Percentiles rank a stretch among this genome's conserved stretches.
Conservation (phyloP, 2,329 filamentous ascomycete genomes). For the Phaeosphaeria sp. region DNA sequence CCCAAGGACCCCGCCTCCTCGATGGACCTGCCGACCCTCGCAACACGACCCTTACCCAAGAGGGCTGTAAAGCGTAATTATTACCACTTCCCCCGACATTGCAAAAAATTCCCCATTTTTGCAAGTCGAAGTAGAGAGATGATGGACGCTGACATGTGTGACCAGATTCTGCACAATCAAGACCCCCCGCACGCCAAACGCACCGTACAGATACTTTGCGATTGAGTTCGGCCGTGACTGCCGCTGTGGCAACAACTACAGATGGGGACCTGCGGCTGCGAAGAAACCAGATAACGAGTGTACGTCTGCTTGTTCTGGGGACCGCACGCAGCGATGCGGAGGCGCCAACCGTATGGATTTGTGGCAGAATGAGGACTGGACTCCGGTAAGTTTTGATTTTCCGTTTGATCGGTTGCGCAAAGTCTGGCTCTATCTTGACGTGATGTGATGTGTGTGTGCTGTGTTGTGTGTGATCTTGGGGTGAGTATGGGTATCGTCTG, state of each 20-base stretch:
- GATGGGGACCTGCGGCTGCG: neutral
- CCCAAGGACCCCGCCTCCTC: neutral
- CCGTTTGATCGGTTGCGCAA: slow-evolving; percentile 1
- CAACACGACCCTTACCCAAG: slow-evolving; percentile 1
- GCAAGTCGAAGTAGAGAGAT: too few species aligned
- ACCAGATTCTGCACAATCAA: slow-evolving; percentile 11
- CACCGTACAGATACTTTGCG: slow-evolving; percentile 17
- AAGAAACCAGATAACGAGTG: neutral
- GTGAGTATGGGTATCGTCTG: slow-evolving; percentile 2
- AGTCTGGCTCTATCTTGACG: neutral
- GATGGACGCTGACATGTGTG: slow-evolving; percentile 1
- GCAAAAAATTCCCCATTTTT: neutral
- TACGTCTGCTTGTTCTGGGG: slow-evolving; percentile 1
- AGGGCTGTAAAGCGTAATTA: slow-evolving; percentile 6
- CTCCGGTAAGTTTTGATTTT: slow-evolving; percentile 4
- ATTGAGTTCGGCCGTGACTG: slow-evolving; percentile 9
- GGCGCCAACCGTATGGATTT: slow-evolving; percentile 8
- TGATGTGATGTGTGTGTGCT: neutral
- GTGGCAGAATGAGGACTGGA: slow-evolving; percentile 7
- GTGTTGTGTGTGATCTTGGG: neutral
- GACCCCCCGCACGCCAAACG: neutral
- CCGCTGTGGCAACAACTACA: slow-evolving; percentile 9
- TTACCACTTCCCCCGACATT: neutral
- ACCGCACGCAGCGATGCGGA: slow-evolving; percentile 4
- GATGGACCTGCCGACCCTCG: slow-evolving; percentile 1